Conservation (phyloP, 129 eudicot genomes). For the Kitagawia praeruptora region DNA sequence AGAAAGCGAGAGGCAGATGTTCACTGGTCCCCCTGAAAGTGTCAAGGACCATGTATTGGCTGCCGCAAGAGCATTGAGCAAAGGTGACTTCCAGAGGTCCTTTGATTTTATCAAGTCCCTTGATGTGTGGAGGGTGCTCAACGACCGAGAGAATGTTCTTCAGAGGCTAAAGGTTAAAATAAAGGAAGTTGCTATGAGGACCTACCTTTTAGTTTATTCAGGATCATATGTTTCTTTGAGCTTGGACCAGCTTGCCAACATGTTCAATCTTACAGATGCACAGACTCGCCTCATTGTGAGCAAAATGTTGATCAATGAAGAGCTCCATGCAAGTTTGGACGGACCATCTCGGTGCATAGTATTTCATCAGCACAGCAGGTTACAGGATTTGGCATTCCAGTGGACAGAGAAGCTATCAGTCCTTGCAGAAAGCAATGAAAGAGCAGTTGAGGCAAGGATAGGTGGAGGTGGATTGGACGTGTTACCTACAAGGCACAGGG, state of each 20-base stretch:
- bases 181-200: constrained; percentile 84
- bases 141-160: constrained; percentile 50
- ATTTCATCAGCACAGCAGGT: constrained; percentile 1
- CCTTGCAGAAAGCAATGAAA: constrained; percentile 7
- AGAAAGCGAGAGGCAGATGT: constrained; percentile 61
- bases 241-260: constrained; percentile 67
- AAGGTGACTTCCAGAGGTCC: constrained; percentile 75
- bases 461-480: constrained; percentile 74
- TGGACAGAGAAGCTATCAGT: constrained; percentile 4
- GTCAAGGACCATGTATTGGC: constrained; percentile 94
- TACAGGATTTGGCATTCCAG: background rate
- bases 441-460: constrained; percentile 7
- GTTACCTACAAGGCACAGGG: constrained; percentile 59
- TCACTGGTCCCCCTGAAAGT: constrained; percentile 90
- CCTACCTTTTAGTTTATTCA: constrained; percentile 64
- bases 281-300: constrained; percentile 15
- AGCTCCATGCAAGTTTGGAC: constrained; percentile 1
- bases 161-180: constrained; percentile 71
- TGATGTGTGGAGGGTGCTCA: constrained; percentile 66
- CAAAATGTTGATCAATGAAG: constrained; percentile 6
- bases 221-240: constrained; percentile 56
- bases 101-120: constrained; percentile 70
- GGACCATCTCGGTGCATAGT: constrained; percentile 3
- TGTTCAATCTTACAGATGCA: constrained; percentile 71
- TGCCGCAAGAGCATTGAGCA: constrained; percentile 76